These are phyloP conservation scores for Rhexocercosporidium sp. DNA, from an alignment of 2,329 filamentous ascomycete genomes.

Conservation along the genomic window DNA sequence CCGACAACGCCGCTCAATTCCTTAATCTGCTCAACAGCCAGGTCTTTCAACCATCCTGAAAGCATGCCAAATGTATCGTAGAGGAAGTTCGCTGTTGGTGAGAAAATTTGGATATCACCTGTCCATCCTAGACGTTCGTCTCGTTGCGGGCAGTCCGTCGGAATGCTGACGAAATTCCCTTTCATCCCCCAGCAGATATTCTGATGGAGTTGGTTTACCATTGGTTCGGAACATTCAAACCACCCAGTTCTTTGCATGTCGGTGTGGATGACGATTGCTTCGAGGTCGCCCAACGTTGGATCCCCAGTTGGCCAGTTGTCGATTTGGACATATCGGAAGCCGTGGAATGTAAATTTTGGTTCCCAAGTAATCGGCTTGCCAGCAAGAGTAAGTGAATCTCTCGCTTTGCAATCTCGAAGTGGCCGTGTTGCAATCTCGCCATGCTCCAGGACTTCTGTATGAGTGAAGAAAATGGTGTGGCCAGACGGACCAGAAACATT, in stretches of 20 bases:
- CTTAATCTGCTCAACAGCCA: slow-evolving; percentile 31
- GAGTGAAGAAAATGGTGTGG: slow-evolving; percentile 48
- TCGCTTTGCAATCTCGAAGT: slow-evolving; percentile 46
- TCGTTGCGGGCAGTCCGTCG: slow-evolving; percentile 55
- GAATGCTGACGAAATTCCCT: slow-evolving; percentile 52
- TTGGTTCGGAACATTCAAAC: slow-evolving; percentile 36
- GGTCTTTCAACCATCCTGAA: slow-evolving; percentile 49
- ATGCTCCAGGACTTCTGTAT: slow-evolving; percentile 52
- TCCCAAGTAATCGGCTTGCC: slow-evolving; percentile 45
- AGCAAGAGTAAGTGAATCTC: slow-evolving; percentile 45
- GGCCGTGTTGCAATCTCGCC: slow-evolving; percentile 49
- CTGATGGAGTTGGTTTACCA: slow-evolving; percentile 51
- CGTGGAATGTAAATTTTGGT: slow-evolving; percentile 53
- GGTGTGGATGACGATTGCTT: slow-evolving; percentile 35
- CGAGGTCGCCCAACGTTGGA: slow-evolving; percentile 21
- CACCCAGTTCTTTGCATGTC: slow-evolving; percentile 36
- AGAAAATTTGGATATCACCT: slow-evolving; percentile 53
- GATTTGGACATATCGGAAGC: slow-evolving; percentile 49
- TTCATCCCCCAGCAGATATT: slow-evolving; percentile 54
- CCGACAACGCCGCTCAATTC: slow-evolving; percentile 17
- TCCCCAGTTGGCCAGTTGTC: slow-evolving; percentile 26
- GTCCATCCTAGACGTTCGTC: slow-evolving; percentile 56
- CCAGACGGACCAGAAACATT: slow-evolving; percentile 45
- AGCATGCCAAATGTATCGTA: slow-evolving; percentile 49
- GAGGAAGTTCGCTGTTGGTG: slow-evolving; percentile 49